Conservation (phyloP, 2,329 filamentous ascomycete genomes). For the Sporothrix mexicana region DNA sequence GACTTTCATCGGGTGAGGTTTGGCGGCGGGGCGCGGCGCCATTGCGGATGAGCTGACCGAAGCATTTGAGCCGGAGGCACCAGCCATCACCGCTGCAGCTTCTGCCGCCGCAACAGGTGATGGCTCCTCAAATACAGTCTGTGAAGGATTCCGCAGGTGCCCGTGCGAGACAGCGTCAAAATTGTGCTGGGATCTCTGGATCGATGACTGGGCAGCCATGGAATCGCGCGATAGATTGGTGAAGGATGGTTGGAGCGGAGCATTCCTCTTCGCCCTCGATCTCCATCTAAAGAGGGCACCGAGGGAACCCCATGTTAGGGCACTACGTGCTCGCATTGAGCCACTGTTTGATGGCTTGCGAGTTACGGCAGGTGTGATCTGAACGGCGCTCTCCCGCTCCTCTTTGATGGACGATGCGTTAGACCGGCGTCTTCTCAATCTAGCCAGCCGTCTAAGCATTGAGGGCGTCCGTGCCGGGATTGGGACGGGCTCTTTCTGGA, state of each 20-base stretch:
- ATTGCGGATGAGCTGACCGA: slow-evolving; percentile 45
- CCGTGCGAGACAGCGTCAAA: slow-evolving; percentile 19
- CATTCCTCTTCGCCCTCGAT: slow-evolving; percentile 60
- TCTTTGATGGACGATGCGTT: slow-evolving; percentile 46
- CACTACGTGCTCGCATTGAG: slow-evolving; percentile 47
- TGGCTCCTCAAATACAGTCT: slow-evolving; percentile 15
- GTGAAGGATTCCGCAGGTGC: slow-evolving; percentile 4
- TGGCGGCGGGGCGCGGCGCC: slow-evolving; percentile 26
- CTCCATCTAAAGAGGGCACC: slow-evolving; percentile 69
- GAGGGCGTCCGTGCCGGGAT: slow-evolving; percentile 33
- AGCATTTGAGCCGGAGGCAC: slow-evolving; percentile 47
- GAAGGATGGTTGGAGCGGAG: slow-evolving; percentile 73
- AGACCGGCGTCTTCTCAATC: slow-evolving; percentile 46
- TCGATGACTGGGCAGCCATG: slow-evolving; percentile 57
- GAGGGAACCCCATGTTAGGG: slow-evolving; percentile 67
- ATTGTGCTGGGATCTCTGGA: slow-evolving; percentile 16
- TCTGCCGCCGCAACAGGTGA: slow-evolving; percentile 18
- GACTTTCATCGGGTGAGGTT: slow-evolving; percentile 43
- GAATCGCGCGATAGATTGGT: slow-evolving; percentile 91
- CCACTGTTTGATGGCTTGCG: slow-evolving; percentile 63
- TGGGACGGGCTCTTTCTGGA: slow-evolving; percentile 33
- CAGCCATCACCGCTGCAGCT: slow-evolving; percentile 44
- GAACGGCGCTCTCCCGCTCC: background rate
- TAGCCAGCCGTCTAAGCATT: slow-evolving; percentile 31
- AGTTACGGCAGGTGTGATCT: background rate